Base-by-base conservation (phyloP, 2,329 filamentous ascomycete genomes). In the Aureobasidium leucospermi region DNA sequence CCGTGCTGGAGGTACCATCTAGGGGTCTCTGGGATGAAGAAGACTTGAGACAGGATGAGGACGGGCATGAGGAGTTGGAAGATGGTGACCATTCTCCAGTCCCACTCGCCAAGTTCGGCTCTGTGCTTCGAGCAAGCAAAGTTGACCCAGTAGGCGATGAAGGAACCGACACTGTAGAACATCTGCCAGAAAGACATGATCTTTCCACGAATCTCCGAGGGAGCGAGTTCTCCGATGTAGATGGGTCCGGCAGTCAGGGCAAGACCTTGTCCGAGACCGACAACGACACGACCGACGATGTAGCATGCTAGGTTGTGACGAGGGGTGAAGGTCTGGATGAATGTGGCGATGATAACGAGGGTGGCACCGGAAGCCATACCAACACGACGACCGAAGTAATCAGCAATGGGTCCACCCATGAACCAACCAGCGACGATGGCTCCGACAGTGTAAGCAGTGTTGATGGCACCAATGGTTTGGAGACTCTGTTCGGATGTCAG, bases 101-200 rank as follows among this genome's bases (percentile, higher is more conserved):
- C 59, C 60, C 56, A 67, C 65, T 89, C 77, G 41, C 86, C 86
- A 5, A 88, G 79, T 43, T 65, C 74, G 43, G 74, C 65, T 45
- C 76, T 74, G 70, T 87, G 74, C 67, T 83, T 76, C 38, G 78
- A 78, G 68, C 82, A 83, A 15, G 80, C 85, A 65, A 81, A 88
- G 69, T 84, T 85, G 68, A 88, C 82, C 85, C 78, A 81, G 74
- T 83, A 85, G 53, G 82, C 84, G 64, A 87, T 82, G 71, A 86
- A 87, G 13, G 79, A 81, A 4, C 84, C 85, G 29, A 86, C 85
- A 1, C 76, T 82, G 72, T 85, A 87, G 73, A 85, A 85, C 66
- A 85, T 78, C 70, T 87, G 85, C 85, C 85, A 87, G 67, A 87
- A 85, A 2, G 82, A 81, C 85, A 87, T 87, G 69, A 87, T 84